Percentiles rank a stretch among this genome's conserved stretches.
phyloP scores from a whole-genome alignment of 1,139 yeast genomes.

The Scheffersomyces illinoinensis region DNA sequence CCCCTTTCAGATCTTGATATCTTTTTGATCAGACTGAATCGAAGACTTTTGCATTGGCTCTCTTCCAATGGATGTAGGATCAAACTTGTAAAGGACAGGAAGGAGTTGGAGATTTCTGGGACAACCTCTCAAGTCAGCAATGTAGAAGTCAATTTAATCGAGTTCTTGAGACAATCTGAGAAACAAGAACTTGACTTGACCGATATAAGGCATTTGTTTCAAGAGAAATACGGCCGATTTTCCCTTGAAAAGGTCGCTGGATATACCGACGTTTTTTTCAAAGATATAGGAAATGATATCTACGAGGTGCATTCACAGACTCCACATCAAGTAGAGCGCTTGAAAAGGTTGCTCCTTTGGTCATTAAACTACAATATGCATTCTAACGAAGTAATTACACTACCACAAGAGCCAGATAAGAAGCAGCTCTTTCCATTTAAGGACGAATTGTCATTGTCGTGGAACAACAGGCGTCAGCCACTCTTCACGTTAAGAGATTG shows the following conservation, averaged over 20 bases:
- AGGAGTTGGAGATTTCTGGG: constrained; percentile 26
- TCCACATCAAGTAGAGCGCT: constrained; percentile 28
- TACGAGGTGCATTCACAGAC: constrained; percentile 35
- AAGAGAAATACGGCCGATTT: constrained; percentile 26
- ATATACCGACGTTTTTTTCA: constrained; percentile 38
- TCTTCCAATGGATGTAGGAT: constrained; percentile 58
- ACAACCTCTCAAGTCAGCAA: constrained; percentile 34
- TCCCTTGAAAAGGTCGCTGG: constrained; percentile 27
- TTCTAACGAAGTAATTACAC: constrained; percentile 17
- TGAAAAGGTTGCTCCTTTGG: constrained; percentile 44
- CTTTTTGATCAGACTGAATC: constrained; percentile 51
- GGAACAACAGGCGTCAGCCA: constrained; percentile 30
- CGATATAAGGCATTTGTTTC: constrained; percentile 22
- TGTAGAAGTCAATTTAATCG: constrained; percentile 33
- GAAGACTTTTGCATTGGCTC: constrained; percentile 48
- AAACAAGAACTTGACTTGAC: constrained; percentile 34
- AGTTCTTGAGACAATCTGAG: constrained; percentile 35
- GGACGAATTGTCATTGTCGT: constrained; percentile 35
- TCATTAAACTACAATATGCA: constrained; percentile 36
- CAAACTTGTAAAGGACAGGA: constrained; percentile 29
- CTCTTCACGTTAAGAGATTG: constrained; percentile 18
- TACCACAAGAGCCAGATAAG: constrained; percentile 14
- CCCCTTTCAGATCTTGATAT: constrained; percentile 44
- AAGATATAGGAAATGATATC: constrained; percentile 17
- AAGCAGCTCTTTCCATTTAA: constrained; percentile 25